phyloP scores from a whole-genome alignment of 2,329 filamentous ascomycete species.

The Seiridium unicorne region DNA sequence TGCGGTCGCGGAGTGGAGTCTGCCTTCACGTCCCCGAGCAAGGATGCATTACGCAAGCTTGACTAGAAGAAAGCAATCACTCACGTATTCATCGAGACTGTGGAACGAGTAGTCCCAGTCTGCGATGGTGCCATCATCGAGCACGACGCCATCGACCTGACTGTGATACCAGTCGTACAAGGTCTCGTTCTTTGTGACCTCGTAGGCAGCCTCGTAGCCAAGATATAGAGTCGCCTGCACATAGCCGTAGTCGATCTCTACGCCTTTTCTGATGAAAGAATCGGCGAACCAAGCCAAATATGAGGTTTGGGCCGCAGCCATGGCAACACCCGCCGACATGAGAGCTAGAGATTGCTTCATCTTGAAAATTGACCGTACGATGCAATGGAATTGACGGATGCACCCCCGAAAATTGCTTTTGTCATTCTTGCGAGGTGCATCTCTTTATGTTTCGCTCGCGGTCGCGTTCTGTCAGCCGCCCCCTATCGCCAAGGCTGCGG shows the following conservation, averaged over 20 bases:
- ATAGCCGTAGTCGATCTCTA: slow-evolving; percentile 39
- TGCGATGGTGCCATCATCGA: slow-evolving; percentile 45
- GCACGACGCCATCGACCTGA: slow-evolving; percentile 42
- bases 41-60: too few relatives aligned
- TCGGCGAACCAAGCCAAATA: slow-evolving; percentile 27
- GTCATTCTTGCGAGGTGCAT: neutral
- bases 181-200: slow-evolving; percentile 38
- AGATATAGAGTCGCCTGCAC: slow-evolving; percentile 44
- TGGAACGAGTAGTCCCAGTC: slow-evolving; percentile 46
- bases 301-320: neutral
- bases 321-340: neutral
- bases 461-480: neutral
- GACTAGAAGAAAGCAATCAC: neutral
- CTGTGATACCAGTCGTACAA: slow-evolving; percentile 42
- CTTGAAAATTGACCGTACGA: neutral
- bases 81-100: slow-evolving; percentile 46
- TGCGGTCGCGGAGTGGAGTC: too few relatives aligned
- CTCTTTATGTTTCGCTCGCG: neutral
- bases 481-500: slow-evolving; percentile 3
- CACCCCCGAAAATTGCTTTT: neutral
- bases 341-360: neutral
- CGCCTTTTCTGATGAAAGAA: slow-evolving; percentile 40
- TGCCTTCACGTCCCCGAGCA: too few relatives aligned
- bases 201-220: slow-evolving; percentile 44
- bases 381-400: neutral